Evolutionary conservation across 768 basidiomycete genomes (phyloP).

Genomic region (Lepiota subincarnata): DNA sequence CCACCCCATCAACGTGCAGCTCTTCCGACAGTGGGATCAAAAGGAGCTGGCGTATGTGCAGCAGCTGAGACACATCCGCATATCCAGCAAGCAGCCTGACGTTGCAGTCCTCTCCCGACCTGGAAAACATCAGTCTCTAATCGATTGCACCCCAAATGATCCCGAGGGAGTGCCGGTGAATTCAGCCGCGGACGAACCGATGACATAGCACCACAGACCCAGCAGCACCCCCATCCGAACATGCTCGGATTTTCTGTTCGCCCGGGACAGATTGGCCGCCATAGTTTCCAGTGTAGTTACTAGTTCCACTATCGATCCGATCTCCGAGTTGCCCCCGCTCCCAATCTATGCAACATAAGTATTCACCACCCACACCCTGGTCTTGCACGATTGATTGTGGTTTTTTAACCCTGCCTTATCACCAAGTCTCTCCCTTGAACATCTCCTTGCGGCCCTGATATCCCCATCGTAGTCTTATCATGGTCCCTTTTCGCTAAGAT

Average conservation of each 20-base stretch:
- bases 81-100: slow-evolving; percentile 54
- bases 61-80: slow-evolving; percentile 71
- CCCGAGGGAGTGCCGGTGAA: slow-evolving; percentile 19
- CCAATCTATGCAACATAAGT: not conserved
- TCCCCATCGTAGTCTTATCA: no score
- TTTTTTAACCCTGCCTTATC: no score
- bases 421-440: no score
- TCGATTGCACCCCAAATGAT: slow-evolving; percentile 18
- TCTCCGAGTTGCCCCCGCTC: not conserved
- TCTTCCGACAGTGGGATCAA: slow-evolving; percentile 79
- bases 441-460: no score
- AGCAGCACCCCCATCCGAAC: not conserved
- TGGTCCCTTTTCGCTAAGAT: slow-evolving; percentile 19
- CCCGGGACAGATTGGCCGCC: not conserved
- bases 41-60: slow-evolving; percentile 68
- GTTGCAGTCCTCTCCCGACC: slow-evolving; percentile 49
- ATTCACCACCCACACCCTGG: no score
- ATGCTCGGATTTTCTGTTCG: not conserved
- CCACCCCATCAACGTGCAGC: slow-evolving; percentile 58
- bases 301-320: no score
- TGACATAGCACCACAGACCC: not conserved
- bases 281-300: not conserved
- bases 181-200: not conserved
- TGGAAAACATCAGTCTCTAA: slow-evolving; percentile 48
- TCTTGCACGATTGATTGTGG: not conserved